Conservation (phyloP, 805 yeast species). For the Ogataea methylovora region DNA sequence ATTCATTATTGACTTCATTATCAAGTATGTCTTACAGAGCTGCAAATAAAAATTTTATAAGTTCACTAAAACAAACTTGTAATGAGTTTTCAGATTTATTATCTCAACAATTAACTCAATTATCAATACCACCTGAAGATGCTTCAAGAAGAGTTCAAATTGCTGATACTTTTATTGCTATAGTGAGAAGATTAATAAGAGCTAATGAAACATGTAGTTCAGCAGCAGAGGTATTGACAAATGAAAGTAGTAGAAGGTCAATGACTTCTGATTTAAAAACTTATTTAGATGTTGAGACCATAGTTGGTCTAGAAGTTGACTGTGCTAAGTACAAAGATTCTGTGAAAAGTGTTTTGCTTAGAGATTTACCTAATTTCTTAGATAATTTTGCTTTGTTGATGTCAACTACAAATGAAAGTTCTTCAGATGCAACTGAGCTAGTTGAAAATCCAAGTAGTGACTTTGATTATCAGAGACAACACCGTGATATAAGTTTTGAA, state of each 20-base stretch:
- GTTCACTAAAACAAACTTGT: background rate
- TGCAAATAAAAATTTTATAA: background rate
- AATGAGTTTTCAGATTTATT: background rate
- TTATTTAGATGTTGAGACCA: slow-evolving; percentile 1
- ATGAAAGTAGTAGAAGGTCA: background rate
- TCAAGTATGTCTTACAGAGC: background rate
- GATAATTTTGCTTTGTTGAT: background rate
- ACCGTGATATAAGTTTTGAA: too few species aligned
- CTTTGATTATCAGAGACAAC: too few species aligned
- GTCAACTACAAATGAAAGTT: too few species aligned
- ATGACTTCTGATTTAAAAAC: slow-evolving; percentile 1
- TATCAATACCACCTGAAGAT: too few species aligned
- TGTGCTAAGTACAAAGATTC: background rate
- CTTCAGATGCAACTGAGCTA: too few species aligned
- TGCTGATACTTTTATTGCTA: background rate
- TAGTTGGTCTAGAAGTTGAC: background rate
- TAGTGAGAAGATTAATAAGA: slow-evolving; percentile 1
- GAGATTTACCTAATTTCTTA: slow-evolving; percentile 1
- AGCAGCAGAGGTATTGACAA: background rate
- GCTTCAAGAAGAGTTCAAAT: background rate
- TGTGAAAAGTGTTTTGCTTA: background rate
- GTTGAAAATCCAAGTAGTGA: too few species aligned
- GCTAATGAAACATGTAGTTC: background rate
- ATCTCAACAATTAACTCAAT: background rate
- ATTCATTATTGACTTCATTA: background rate